These are phyloP conservation scores for Ambrosia artemisiifolia DNA, from an alignment of 129 eudicot genomes.

Conservation along the genomic window DNA sequence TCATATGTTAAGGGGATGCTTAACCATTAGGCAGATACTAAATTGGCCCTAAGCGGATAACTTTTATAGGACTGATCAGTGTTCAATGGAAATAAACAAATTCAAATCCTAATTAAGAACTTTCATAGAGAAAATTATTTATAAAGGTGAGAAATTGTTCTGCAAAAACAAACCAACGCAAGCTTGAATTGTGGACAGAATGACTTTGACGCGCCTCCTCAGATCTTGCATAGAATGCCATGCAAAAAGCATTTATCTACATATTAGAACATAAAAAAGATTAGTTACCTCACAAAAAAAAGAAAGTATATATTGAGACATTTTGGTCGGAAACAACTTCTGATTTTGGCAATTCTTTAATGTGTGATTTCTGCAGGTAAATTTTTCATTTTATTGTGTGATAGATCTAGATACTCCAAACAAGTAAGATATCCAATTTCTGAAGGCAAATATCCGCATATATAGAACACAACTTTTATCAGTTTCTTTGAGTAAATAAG, in stretches of 20 bases:
- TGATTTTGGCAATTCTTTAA: slow-evolving; percentile 18
- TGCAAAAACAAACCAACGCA: slow-evolving; percentile 58
- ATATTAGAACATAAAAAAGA: slow-evolving; percentile 7
- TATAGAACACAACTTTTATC: slow-evolving; percentile 16
- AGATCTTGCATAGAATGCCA: slow-evolving; percentile 97
- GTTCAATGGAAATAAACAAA: neutral
- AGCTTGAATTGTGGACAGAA: slow-evolving; percentile 88
- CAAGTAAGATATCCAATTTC: slow-evolving; percentile 78
- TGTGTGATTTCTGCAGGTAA: slow-evolving; percentile 68
- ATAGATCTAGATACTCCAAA: slow-evolving; percentile 81
- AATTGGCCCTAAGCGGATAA: too few species aligned
- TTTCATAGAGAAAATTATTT: neutral
- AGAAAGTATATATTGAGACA: slow-evolving; percentile 14
- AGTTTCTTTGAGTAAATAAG: slow-evolving; percentile 15
- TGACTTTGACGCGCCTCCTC: slow-evolving; percentile 97
- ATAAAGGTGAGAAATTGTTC: slow-evolving; percentile 1
- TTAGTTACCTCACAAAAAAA: slow-evolving; percentile 1
- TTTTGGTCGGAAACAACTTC: slow-evolving; percentile 20
- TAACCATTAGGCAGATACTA: neutral
- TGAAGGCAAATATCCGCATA: slow-evolving; percentile 90
- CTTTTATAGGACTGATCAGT: too few species aligned
- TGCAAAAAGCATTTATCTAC: slow-evolving; percentile 92
- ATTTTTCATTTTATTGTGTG: slow-evolving; percentile 77
- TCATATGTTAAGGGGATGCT: neutral
- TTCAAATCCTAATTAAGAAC: neutral